These are phyloP conservation scores for Solanum lignicaule DNA, from an alignment of 257 asterid genomes.

Conservation along the genomic window DNA sequence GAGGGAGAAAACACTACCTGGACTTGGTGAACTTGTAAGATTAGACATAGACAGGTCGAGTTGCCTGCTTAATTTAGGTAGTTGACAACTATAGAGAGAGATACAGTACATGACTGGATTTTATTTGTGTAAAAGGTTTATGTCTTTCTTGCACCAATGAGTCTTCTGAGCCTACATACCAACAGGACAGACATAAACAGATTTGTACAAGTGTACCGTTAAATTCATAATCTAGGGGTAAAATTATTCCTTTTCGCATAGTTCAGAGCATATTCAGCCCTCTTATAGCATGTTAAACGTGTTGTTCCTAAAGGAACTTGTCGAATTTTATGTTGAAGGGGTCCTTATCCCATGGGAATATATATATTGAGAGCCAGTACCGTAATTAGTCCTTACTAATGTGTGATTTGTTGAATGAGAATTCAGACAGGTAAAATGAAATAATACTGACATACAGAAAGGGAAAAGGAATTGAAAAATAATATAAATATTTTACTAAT, in stretches of 20 bases:
- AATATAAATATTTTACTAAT: neutral
- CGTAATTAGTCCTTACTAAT: neutral
- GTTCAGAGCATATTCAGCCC: too few species aligned
- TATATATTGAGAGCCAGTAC: neutral
- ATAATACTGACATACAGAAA: neutral
- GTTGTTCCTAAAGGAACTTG: neutral
- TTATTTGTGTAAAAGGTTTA: neutral
- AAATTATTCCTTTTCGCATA: too few species aligned
- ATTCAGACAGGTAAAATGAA: neutral
- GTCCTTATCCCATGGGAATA: neutral
- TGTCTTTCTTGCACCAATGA: neutral
- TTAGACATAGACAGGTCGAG: neutral
- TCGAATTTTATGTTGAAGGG: neutral
- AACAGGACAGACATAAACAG: neutral
- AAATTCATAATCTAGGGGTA: neutral
- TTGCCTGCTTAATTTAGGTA: neutral
- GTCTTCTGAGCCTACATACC: too few species aligned
- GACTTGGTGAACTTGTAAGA: neutral
- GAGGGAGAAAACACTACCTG: neutral
- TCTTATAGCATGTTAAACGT: neutral
- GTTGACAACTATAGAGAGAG: neutral
- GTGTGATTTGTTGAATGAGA: neutral
- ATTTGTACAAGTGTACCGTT: neutral
- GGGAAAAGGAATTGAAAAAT: neutral
- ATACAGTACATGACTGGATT: neutral